Evolutionary conservation across 129 eudicot genomes (phyloP).

Genomic region (Flaveria linearis): DNA sequence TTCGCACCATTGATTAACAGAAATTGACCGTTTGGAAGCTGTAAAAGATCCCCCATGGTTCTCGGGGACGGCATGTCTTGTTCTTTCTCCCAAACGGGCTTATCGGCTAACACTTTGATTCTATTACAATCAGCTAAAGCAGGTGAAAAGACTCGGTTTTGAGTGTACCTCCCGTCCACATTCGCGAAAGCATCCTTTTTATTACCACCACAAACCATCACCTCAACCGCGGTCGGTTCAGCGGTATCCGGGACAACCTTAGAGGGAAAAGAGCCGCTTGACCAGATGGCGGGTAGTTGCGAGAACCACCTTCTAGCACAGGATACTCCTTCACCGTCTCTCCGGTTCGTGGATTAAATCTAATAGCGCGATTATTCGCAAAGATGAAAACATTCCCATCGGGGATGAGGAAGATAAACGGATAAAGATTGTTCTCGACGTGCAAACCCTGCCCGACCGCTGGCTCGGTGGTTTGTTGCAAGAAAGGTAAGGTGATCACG

Average conservation of each 20-base stretch:
- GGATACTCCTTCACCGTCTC: constrained; percentile 46
- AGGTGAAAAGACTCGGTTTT: constrained; percentile 38
- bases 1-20: constrained; percentile 71
- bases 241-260: constrained; percentile 31
- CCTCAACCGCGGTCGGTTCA: constrained; percentile 32
- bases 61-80: constrained; percentile 69
- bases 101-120: constrained; percentile 20
- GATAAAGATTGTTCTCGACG: constrained; percentile 81
- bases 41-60: constrained; percentile 68
- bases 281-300: constrained; percentile 83
- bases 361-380: constrained; percentile 62
- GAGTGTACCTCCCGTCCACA: constrained; percentile 44
- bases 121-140: constrained; percentile 67
- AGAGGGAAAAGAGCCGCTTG: constrained; percentile 70
- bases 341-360: constrained; percentile 48
- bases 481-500: constrained; percentile 24
- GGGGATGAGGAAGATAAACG: constrained; percentile 58
- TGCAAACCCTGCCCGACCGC: neutral
- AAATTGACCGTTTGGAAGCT: constrained; percentile 68
- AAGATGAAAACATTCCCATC: constrained; percentile 74
- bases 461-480: constrained; percentile 31
- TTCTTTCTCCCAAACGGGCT: constrained; percentile 64
- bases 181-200: constrained; percentile 37
- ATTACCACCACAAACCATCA: constrained; percentile 79
- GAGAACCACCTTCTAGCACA: constrained; percentile 57